These are phyloP conservation scores for Ricinus communis DNA, from an alignment of 345 rosid species.

Conservation along the genomic window DNA sequence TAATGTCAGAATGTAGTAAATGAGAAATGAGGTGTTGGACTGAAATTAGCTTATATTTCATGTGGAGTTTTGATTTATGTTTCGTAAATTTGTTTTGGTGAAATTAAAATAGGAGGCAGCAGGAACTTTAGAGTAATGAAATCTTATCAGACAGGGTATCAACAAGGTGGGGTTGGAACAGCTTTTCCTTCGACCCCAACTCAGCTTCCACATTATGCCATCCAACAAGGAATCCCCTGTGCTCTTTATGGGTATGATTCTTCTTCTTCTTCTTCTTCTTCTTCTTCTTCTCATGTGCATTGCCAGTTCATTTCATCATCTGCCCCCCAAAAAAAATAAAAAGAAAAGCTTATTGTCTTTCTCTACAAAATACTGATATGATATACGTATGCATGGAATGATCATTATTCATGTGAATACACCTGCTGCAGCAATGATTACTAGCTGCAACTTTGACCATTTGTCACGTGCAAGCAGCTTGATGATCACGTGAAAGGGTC, in stretches of 20 bases:
- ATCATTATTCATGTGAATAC: background rate
- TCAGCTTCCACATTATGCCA: constrained; percentile 21
- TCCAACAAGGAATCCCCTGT: constrained; percentile 26
- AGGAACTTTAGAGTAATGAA: constrained; percentile 14
- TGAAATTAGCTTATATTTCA: no score
- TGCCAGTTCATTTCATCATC: constrained; percentile 15
- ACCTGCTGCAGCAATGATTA: background rate
- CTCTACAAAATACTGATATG: background rate
- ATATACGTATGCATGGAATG: background rate
- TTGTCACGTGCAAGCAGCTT: background rate
- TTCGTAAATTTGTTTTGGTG: no score
- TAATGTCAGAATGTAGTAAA: no score
- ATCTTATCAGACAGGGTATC: constrained; percentile 6
- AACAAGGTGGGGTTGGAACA: constrained; percentile 7
- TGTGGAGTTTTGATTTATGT: no score
- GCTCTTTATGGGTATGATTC: constrained; percentile 13
- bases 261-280: background rate
- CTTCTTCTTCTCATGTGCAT: constrained; percentile 6
- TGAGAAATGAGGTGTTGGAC: no score
- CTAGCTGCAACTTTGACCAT: constrained; percentile 5
- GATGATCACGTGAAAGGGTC: constrained; percentile 4
- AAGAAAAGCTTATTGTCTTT: background rate
- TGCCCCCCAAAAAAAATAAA: background rate
- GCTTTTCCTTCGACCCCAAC: constrained; percentile 14
- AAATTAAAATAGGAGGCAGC: background rate